Evolutionary conservation across 2,329 filamentous ascomycete genomes (phyloP).

Genomic region (Bipolaris victoriae): DNA sequence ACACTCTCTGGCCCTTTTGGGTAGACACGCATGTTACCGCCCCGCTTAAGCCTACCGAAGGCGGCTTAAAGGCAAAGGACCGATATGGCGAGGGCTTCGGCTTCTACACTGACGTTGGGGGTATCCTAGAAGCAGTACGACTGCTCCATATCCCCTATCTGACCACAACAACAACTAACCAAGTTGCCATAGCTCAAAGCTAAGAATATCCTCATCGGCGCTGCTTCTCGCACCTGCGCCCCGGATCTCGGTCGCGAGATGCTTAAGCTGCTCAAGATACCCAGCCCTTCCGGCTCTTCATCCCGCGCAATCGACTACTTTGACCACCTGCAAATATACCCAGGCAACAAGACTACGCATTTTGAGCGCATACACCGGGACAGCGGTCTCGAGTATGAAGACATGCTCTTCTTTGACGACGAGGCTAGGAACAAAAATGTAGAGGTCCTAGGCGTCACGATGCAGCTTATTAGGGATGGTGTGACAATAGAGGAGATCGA

Average conservation of each 20-base stretch:
- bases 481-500: conserved; percentile 79
- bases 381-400: conserved; percentile 73
- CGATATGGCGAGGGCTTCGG: conserved; percentile 54
- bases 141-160: neutral
- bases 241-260: conserved; percentile 82
- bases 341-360: conserved; percentile 82
- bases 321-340: conserved; percentile 67
- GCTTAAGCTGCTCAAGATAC: conserved; percentile 73
- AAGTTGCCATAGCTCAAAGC: conserved; percentile 41
- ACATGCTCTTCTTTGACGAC: conserved; percentile 97
- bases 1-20: conserved; percentile 99
- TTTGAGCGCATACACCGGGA: conserved; percentile 75
- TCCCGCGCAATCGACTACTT: conserved; percentile 59
- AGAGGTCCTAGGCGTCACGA: conserved; percentile 77
- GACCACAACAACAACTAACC: neutral
- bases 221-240: conserved; percentile 80
- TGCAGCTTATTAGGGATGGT: conserved; percentile 81
- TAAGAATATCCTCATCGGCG: conserved; percentile 65
- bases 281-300: conserved; percentile 56
- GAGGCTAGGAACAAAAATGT: conserved; percentile 87
- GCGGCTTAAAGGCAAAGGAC: conserved; percentile 59
- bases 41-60: conserved; percentile 64
- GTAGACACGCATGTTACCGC: conserved; percentile 88
- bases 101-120: conserved; percentile 56
- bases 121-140: conserved; percentile 49